Conservation (phyloP, 2,329 filamentous ascomycete genomes). For the Akanthomyces lecanii region DNA sequence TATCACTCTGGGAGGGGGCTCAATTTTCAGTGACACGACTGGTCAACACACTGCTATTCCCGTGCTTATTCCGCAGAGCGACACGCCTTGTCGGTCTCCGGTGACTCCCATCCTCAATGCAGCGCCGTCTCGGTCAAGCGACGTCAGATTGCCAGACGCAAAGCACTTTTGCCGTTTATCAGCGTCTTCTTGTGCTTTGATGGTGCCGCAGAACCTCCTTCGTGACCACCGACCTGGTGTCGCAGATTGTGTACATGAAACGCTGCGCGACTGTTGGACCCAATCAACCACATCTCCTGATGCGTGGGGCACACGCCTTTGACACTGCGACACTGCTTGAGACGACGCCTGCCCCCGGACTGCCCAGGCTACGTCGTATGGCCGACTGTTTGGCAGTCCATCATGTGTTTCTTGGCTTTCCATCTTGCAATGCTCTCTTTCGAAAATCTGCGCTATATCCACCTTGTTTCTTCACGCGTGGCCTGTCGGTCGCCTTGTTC, state of each 20-base stretch:
- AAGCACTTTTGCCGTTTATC: background rate
- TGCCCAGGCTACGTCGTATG: background rate
- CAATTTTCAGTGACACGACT: background rate
- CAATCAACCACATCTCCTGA: constrained; percentile 2
- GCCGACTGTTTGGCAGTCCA: background rate
- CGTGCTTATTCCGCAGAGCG: background rate
- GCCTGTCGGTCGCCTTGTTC: background rate
- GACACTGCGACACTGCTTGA: constrained; percentile 11
- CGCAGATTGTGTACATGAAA: constrained; percentile 16
- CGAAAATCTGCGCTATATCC: background rate
- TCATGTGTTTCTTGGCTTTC: background rate
- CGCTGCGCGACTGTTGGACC: constrained; percentile 6
- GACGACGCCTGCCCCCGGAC: constrained; percentile 7
- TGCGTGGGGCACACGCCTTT: constrained; percentile 10
- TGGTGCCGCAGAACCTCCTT: background rate
- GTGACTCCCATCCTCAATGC: background rate
- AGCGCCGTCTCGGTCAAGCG: background rate
- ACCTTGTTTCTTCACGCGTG: constrained; percentile 3
- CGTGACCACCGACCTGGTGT: constrained; percentile 1
- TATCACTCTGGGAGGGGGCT: background rate
- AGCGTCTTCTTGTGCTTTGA: background rate
- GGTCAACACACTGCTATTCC: background rate
- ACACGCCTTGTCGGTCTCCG: background rate
- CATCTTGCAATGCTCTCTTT: background rate
- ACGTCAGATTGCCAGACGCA: background rate